Conservation (phyloP, 225 moss, liverwort and hornwort genomes). For the Sphagnum contortum region DNA sequence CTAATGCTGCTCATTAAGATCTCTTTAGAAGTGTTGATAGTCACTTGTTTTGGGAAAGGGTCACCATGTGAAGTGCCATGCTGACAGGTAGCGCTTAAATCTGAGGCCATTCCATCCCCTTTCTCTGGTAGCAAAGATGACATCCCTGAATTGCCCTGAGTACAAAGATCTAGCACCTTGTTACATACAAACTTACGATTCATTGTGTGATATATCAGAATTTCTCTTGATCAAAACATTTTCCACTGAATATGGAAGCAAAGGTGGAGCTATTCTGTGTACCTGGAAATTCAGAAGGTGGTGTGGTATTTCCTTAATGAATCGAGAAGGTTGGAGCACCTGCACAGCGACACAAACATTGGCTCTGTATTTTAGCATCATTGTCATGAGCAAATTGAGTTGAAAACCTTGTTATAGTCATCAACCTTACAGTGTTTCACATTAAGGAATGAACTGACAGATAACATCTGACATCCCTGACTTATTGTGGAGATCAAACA, state of each 20-base stretch:
- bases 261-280: too few species aligned
- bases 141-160: too few species aligned
- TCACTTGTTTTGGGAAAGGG: constrained; percentile 8
- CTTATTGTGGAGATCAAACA: too few species aligned
- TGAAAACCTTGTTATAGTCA: too few species aligned
- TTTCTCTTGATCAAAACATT: too few species aligned
- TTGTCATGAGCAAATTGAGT: background rate
- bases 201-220: too few species aligned
- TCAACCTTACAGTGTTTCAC: too few species aligned
- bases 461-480: too few species aligned
- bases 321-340: constrained; percentile 80
- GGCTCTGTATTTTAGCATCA: background rate
- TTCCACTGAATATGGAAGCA: too few species aligned
- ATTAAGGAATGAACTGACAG: too few species aligned
- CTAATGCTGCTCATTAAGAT: constrained; percentile 9
- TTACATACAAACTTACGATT: too few species aligned
- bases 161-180: too few species aligned
- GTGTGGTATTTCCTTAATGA: constrained; percentile 68
- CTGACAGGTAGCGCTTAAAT: background rate
- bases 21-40: constrained; percentile 5
- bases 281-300: constrained; percentile 70
- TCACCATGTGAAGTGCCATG: constrained; percentile 7
- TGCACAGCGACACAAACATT: constrained; percentile 14
- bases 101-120: constrained; percentile 5
- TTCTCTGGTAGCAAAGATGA: background rate